Percentiles rank a stretch among this genome's conserved stretches.
Conservation (phyloP, 352 stramenopile species). For the Pythium aquatile region DNA sequence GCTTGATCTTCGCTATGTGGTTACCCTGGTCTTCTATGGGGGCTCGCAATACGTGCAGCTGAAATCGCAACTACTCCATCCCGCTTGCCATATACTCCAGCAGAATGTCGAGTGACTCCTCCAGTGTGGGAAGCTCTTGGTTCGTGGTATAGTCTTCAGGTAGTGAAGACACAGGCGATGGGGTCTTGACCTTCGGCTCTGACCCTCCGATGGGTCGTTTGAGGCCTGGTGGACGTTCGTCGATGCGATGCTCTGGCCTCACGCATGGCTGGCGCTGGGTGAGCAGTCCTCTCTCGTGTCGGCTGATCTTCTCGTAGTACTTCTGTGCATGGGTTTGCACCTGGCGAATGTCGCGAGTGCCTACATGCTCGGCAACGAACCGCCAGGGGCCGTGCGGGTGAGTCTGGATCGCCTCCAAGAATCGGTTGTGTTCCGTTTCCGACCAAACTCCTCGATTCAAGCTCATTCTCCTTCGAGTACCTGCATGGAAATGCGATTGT, state of each 20-base stretch:
- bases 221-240: background rate
- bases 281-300: constrained; percentile 48
- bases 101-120: constrained; percentile 23
- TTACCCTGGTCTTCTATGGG: too few species aligned
- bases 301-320: constrained; percentile 74
- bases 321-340: constrained; percentile 61
- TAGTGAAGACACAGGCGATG: background rate
- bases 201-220: background rate
- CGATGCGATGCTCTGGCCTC: constrained; percentile 20
- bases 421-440: constrained; percentile 31
- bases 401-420: constrained; percentile 31
- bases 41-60: too few species aligned
- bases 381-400: constrained; percentile 38
- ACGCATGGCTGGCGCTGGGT: constrained; percentile 48
- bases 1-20: too few species aligned
- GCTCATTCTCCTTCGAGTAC: too few species aligned
- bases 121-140: constrained; percentile 13
- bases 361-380: constrained; percentile 29
- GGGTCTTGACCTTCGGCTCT: background rate
- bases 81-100: constrained; percentile 8
- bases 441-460: too few species aligned
- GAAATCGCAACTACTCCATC: too few species aligned
- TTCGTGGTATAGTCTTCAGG: background rate
- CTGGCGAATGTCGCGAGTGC: constrained; percentile 47
- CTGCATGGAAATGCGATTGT: too few species aligned